phyloP scores from a whole-genome alignment of 2,329 filamentous ascomycete genomes.

The Aspergillus unguis region DNA sequence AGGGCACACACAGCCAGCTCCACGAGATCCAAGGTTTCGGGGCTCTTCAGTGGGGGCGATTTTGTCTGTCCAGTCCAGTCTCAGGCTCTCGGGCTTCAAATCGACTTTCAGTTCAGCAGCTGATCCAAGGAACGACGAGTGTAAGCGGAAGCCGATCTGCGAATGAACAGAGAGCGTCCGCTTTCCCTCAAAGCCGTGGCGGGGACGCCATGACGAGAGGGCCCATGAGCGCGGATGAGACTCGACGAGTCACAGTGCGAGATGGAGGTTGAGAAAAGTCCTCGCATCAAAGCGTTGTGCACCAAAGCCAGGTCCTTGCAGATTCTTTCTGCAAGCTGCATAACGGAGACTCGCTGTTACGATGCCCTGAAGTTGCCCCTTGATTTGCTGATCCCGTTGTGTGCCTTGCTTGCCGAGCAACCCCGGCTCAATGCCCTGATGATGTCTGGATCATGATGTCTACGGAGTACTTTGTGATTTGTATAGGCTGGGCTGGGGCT shows the following conservation, averaged over 20 bases:
- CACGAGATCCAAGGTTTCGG: slow-evolving; percentile 15
- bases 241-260: slow-evolving; percentile 31
- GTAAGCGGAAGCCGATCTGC: slow-evolving; percentile 23
- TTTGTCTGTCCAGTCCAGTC: neutral
- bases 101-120: neutral
- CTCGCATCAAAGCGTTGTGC: slow-evolving; percentile 15
- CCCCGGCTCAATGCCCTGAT: too few species aligned
- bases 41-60: slow-evolving; percentile 13
- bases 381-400: slow-evolving; percentile 4
- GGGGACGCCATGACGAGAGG: slow-evolving; percentile 24
- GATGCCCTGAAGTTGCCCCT: neutral
- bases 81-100: slow-evolving; percentile 1
- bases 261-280: slow-evolving; percentile 15
- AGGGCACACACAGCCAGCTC: slow-evolving; percentile 8
- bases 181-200: slow-evolving; percentile 12
- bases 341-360: neutral
- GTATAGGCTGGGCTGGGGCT: too few species aligned
- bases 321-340: slow-evolving; percentile 20
- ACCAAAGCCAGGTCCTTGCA: slow-evolving; percentile 28
- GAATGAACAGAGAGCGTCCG: slow-evolving; percentile 17
- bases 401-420: neutral
- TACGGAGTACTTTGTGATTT: too few species aligned
- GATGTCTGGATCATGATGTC: too few species aligned
- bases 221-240: slow-evolving; percentile 21
- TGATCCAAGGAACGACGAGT: slow-evolving; percentile 18